Base-by-base conservation (phyloP, 1,284 basidiomycete genomes). In the Neonothopanus nambi region DNA sequence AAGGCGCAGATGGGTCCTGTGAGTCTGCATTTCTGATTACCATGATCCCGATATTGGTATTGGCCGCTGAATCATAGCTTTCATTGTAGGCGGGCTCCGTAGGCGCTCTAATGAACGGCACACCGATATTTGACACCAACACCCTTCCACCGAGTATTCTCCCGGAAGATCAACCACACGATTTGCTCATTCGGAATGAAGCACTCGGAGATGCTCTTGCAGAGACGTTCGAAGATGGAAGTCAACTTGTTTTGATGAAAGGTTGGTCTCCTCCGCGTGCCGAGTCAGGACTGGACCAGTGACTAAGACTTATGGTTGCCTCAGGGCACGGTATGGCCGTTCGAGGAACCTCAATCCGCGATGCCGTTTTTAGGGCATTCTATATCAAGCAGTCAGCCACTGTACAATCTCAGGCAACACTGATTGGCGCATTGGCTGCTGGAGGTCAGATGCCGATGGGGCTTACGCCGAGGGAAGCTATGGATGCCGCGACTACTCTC, bases 311-410 rank as follows among this genome's bases (percentile, higher is more conserved):
- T 26, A 24, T 28, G 20, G 35, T 17, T 38, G n/a, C 36, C 13
- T 17, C 44, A 50, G 61, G 60, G 15, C 61, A 63, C 36, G 61
- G 61, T 11, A 60, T 63, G 60, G 59, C 59, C 11, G 48, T 63
- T 26, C 60, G 57, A 33, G 57, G 51, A 6, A 15, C 48, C 7
- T 59, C 58, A 15, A 13, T 63, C 11, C 61, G 61, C 15, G 43
- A 63, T n/a, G 55, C 39, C 30, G 60, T 59, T 0, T 63, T 63
- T 40, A 46, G 52, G 33, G 47, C 57, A 13, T 63, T 40, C 28
- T 63, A 61, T 38, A 55, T 59, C 17, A 58, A 54, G 50, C 40
- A 57, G 21, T 52, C 57, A 24, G 61, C 61, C 5, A 49, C 52
- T 17, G 61, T 61, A 1, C 59, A 62, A 43, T 47, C 57, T 1